phyloP scores from a whole-genome alignment of 2,329 filamentous ascomycete genomes.

The Aspergillus viridinutans region DNA sequence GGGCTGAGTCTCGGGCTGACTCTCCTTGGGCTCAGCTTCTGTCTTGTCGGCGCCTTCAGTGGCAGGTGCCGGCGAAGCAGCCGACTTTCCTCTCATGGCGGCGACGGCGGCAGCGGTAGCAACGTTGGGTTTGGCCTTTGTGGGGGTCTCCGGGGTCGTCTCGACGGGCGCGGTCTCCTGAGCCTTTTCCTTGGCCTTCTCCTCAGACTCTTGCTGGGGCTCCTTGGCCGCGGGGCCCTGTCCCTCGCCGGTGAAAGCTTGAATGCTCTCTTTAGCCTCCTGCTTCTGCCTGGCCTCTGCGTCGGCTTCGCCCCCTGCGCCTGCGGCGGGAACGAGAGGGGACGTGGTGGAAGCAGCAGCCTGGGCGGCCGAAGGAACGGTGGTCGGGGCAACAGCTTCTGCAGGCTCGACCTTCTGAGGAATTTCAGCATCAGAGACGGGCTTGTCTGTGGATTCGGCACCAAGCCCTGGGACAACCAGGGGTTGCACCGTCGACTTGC shows the following conservation, averaged over 20 bases:
- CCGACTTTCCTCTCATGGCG: not conserved
- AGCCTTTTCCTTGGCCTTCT: slow-evolving; percentile 1
- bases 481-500: slow-evolving; percentile 3
- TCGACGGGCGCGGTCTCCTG: not conserved
- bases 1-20: slow-evolving; percentile 5
- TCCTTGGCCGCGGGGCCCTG: slow-evolving; percentile 8
- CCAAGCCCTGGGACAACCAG: slow-evolving; percentile 20
- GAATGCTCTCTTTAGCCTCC: slow-evolving; percentile 1
- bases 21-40: not conserved
- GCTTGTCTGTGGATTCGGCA: slow-evolving; percentile 12
- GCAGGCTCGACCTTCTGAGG: slow-evolving; percentile 5
- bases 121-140: not conserved
- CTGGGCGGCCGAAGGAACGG: slow-evolving; percentile 10
- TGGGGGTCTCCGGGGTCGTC: not conserved
- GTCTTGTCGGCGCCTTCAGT: slow-evolving; percentile 4
- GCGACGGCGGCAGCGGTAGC: not conserved
- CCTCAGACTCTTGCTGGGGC: not conserved
- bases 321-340: slow-evolving; percentile 13
- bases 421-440: slow-evolving; percentile 9
- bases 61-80: not conserved
- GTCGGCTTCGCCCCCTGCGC: not conserved
- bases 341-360: slow-evolving; percentile 19
- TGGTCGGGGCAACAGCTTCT: slow-evolving; percentile 7
- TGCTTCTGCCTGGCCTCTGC: slow-evolving; percentile 1
- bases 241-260: slow-evolving; percentile 1